phyloP scores from a whole-genome alignment of 2,329 filamentous ascomycete genomes.

The Furcasterigmium furcatum region DNA sequence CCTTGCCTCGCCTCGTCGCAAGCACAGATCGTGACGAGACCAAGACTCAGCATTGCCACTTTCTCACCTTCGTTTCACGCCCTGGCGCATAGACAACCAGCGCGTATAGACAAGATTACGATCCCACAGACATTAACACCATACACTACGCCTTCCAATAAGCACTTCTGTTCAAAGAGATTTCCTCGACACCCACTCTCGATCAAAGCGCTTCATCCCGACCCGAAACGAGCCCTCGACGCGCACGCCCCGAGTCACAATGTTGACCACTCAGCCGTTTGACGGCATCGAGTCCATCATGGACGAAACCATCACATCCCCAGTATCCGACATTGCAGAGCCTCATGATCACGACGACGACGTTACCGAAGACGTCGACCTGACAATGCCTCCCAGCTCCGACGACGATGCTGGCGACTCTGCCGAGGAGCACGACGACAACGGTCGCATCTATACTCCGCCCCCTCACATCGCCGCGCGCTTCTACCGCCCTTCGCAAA shows the following conservation, averaged over 20 bases:
- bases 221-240: background rate
- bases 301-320: constrained; percentile 27
- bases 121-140: too few relatives aligned
- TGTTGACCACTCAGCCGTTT: background rate
- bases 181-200: too few relatives aligned
- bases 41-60: background rate
- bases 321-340: constrained; percentile 21
- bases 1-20: too few relatives aligned
- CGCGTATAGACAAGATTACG: too few relatives aligned
- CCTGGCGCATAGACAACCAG: background rate
- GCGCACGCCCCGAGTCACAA: background rate
- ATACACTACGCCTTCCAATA: too few relatives aligned
- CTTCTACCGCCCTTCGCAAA: constrained; percentile 67
- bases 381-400: constrained; percentile 31
- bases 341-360: constrained; percentile 26
- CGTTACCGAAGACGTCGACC: constrained; percentile 27
- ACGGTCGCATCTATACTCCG: constrained; percentile 48
- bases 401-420: constrained; percentile 27
- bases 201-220: too few relatives aligned
- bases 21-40: background rate
- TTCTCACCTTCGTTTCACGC: background rate
- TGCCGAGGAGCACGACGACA: constrained; percentile 19
- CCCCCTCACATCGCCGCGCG: constrained; percentile 76
- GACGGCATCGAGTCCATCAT: constrained; percentile 11
- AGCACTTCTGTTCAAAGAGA: too few relatives aligned